Base-by-base conservation (phyloP, 192 early-diverging fungal species). In the Backusella parvicylindrica region DNA sequence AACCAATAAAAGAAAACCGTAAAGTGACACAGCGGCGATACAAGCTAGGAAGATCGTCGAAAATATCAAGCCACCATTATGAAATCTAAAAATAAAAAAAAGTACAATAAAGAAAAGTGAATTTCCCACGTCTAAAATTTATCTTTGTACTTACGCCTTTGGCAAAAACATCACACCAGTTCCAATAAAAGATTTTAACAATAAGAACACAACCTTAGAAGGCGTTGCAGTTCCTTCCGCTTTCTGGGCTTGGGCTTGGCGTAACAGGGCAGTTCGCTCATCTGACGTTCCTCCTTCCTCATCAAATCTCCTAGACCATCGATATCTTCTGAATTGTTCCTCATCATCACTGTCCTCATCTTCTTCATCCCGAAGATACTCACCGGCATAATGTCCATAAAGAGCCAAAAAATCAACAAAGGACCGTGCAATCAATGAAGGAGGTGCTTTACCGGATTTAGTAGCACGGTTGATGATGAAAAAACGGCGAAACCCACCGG, bases 371-470 rank as follows among this genome's bases (percentile, higher is more conserved):
- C 92, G 92, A 68, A 92, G 87, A 73, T 95, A 94, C 81, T 95
- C 97, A 26, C 96, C 97, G 26, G 93, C 97, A 85, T 95, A 98
- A 76, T 95, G 96, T 53, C 95, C 95, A 72, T 94, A 97, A 75
- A 98, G 85, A 26, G 89, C 91, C 60, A 98, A 87, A 74, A 97
- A 97, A 77, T 98, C 97, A 63, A 97, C 89, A 86, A 97, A 98
- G 81, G 92, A 96, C 26, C 88, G 80, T 9, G 97, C 96, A 71
- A 95, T 78, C 11, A 90, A 86, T 68, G 92, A 94, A 5, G 95
- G 93, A 49, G 83, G 82, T n/a, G 79, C 79, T 28, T 87, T 88
- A 31, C 97, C 97, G 65, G 87, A 84, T 38, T 86, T 81, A 32
- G 86, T 81, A 6, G 94, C 94, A 63, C 91, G 88, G 68, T 89